A percentile compares a stretch with the other conserved stretches of the same genome.
These are phyloP conservation scores for Rhodotorula toruloides DNA, from an alignment of 768 basidiomycete genomes.

Conservation along the genomic window DNA sequence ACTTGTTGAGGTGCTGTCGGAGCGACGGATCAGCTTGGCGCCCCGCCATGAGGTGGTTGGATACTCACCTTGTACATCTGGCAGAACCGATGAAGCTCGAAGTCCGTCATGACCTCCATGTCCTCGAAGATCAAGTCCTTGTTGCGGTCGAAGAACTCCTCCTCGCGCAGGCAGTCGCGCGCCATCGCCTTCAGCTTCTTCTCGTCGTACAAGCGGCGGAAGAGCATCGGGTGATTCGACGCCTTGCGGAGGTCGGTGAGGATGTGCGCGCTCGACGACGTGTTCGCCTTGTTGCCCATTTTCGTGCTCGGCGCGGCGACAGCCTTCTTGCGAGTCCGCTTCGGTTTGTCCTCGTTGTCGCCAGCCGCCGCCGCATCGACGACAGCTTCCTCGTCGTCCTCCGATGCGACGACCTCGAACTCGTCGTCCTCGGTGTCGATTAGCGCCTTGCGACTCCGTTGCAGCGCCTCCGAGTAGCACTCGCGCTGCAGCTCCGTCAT, in stretches of 20 bases:
- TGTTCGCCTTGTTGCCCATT: constrained; percentile 41
- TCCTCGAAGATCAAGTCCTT: constrained; percentile 90
- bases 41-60: not conserved
- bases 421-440: constrained; percentile 34
- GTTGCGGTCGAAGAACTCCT: constrained; percentile 77
- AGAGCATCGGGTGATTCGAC: constrained; percentile 91
- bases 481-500: constrained; percentile 77
- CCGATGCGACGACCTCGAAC: constrained; percentile 44
- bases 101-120: constrained; percentile 93
- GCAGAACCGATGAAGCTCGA: constrained; percentile 83
- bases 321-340: constrained; percentile 47
- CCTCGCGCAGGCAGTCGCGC: constrained; percentile 78
- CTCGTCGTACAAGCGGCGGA: constrained; percentile 77
- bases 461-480: constrained; percentile 79
- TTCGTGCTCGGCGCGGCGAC: constrained; percentile 42
- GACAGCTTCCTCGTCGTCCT: constrained; percentile 44
- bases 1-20: constrained; percentile 60
- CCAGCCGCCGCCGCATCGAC: constrained; percentile 45
- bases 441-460: constrained; percentile 75
- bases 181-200: constrained; percentile 67
- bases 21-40: constrained; percentile 40
- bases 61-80: constrained; percentile 70
- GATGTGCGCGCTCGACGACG: constrained; percentile 83
- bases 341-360: constrained; percentile 52
- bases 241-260: constrained; percentile 97